Percentiles rank a stretch among this genome's conserved stretches.
Conservation (phyloP, 176 grass and related monocot genomes). For the Bolboschoenus planiculmis region DNA sequence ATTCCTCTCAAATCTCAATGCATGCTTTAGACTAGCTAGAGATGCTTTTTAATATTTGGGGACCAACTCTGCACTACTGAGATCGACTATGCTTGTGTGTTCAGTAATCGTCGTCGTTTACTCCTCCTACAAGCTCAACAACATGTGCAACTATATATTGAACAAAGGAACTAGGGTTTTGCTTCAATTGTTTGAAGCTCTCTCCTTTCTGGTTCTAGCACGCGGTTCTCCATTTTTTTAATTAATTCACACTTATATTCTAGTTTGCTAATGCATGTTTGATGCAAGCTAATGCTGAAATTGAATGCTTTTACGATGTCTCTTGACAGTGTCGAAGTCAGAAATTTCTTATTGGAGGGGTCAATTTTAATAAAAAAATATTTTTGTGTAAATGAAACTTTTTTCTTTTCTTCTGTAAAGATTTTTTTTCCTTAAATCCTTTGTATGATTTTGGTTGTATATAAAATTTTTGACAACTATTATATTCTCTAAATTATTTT, state of each 20-base stretch:
- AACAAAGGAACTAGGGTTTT: neutral
- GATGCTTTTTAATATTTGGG: neutral
- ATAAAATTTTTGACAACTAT: no score
- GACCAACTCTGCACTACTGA: constrained; percentile 2
- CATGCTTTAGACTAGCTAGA: neutral
- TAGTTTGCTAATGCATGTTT: neutral
- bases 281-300: neutral
- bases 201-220: neutral
- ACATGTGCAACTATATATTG: neutral
- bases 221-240: neutral
- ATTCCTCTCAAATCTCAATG: constrained; percentile 11
- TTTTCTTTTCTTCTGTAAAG: no score
- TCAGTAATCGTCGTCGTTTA: constrained; percentile 26
- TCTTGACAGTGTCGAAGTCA: no score
- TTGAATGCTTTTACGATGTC: no score
- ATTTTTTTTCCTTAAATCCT: no score
- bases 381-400: no score
- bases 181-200: neutral
- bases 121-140: constrained; percentile 10
- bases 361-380: no score
- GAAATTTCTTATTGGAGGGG: no score
- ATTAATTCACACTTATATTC: neutral
- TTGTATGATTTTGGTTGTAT: no score
- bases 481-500: no score
- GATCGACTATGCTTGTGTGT: constrained; percentile 13